Percentiles rank a stretch among this genome's conserved stretches.
Evolutionary conservation across 768 basidiomycete genomes (phyloP).

Genomic region (Mycena galopus): DNA sequence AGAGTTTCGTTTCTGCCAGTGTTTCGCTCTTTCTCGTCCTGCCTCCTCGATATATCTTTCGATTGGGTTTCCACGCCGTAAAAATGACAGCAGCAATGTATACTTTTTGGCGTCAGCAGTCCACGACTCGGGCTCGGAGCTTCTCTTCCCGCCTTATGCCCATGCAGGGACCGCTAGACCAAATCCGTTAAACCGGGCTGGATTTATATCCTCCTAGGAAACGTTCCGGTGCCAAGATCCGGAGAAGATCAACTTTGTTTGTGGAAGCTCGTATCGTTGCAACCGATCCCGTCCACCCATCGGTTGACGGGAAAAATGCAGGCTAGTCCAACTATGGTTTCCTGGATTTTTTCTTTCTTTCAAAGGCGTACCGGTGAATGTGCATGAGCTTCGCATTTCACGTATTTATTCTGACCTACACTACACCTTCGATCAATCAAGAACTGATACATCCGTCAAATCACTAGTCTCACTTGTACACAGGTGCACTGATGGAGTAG

Average conservation of each 20-base stretch:
- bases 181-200: constrained; percentile 10
- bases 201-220: constrained; percentile 7
- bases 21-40: neutral
- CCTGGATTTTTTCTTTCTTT: constrained; percentile 6
- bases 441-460: constrained; percentile 11
- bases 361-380: constrained; percentile 12
- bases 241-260: constrained; percentile 6
- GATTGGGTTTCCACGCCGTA: constrained; percentile 2
- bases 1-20: too few species aligned
- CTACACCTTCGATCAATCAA: constrained; percentile 2
- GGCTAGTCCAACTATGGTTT: constrained; percentile 3
- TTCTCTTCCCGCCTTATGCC: constrained; percentile 15
- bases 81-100: constrained; percentile 5
- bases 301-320: constrained; percentile 10
- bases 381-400: constrained; percentile 9
- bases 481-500: too few species aligned
- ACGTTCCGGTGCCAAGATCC: too few species aligned
- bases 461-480: too few species aligned
- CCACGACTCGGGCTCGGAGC: too few species aligned
- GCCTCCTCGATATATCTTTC: constrained; percentile 2
- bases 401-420: constrained; percentile 17
- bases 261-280: constrained; percentile 6
- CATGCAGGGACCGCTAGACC: constrained; percentile 5
- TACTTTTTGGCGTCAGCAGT: neutral
- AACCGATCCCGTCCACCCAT: constrained; percentile 8